Evolutionary conservation across 202 grass and related monocot species (phyloP).

Genomic region (Zizania palustris): DNA sequence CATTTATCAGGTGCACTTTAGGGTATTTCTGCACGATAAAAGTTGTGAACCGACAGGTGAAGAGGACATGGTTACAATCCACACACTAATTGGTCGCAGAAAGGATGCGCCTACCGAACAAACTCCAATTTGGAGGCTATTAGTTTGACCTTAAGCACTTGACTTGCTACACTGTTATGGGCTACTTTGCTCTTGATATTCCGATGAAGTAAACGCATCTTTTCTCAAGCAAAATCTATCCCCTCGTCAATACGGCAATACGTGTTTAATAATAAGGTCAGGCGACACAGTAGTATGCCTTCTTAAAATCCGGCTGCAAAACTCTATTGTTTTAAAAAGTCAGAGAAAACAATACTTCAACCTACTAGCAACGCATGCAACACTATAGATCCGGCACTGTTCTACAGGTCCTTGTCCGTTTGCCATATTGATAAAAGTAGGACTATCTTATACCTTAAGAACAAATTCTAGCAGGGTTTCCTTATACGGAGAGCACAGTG

Average conservation of each 20-base stretch:
- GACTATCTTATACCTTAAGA: background rate
- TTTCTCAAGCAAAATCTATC: no score
- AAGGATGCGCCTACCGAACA: slow-evolving; percentile 6
- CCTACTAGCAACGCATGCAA: no score
- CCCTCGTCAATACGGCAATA: no score
- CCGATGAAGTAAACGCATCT: background rate
- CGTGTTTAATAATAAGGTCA: no score
- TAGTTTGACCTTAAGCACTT: background rate
- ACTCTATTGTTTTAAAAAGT: no score
- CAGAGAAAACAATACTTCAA: no score
- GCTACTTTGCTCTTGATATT: background rate
- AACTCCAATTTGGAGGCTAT: background rate
- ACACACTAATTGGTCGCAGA: background rate
- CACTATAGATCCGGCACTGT: no score
- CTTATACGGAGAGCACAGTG: background rate
- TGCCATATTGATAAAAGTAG: background rate
- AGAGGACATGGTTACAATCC: background rate
- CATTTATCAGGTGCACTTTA: background rate
- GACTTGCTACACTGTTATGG: slow-evolving; percentile 13
- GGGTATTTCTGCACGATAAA: background rate
- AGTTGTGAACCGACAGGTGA: background rate
- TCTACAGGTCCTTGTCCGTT: background rate
- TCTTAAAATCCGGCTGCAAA: no score
- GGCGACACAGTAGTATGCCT: no score
- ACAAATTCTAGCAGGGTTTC: background rate